phyloP scores from a whole-genome alignment of 164 flowering plant genomes.

The Aristolochia contorta region DNA sequence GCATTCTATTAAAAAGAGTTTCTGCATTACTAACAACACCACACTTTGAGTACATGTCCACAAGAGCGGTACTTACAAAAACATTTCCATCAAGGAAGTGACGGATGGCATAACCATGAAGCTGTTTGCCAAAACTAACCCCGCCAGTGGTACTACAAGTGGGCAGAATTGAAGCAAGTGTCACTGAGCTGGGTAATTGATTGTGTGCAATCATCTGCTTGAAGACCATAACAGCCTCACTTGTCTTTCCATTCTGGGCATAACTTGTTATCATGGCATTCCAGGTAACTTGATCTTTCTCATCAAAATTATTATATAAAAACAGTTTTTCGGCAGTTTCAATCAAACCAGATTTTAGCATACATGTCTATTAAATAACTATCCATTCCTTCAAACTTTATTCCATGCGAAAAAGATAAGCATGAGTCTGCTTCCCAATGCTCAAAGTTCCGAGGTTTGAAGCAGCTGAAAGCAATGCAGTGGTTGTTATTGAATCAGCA shows the following conservation, averaged over 20 bases:
- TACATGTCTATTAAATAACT: constrained; percentile 88
- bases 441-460: constrained; percentile 56
- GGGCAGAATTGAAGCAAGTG: constrained; percentile 71
- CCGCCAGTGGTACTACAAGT: constrained; percentile 49
- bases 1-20: constrained; percentile 25
- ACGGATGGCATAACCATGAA: constrained; percentile 69
- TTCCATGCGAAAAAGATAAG: constrained; percentile 52
- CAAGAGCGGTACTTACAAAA: constrained; percentile 63
- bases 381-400: constrained; percentile 71
- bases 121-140: constrained; percentile 47
- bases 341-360: constrained; percentile 65
- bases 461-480: constrained; percentile 76
- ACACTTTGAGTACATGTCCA: constrained; percentile 83
- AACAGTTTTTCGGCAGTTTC: constrained; percentile 37
- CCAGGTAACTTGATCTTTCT: constrained; percentile 80
- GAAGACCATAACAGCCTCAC: constrained; percentile 42
- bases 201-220: constrained; percentile 46
- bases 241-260: constrained; percentile 49
- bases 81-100: constrained; percentile 50
- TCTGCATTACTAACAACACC: constrained; percentile 58
- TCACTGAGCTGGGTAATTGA: constrained; percentile 56
- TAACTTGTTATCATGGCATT: constrained; percentile 79
- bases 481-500: constrained; percentile 57
- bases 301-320: constrained; percentile 11
- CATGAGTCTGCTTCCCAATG: constrained; percentile 76